Base-by-base conservation (phyloP, 2,329 filamentous ascomycete species). In the Botrytis fragariae region DNA sequence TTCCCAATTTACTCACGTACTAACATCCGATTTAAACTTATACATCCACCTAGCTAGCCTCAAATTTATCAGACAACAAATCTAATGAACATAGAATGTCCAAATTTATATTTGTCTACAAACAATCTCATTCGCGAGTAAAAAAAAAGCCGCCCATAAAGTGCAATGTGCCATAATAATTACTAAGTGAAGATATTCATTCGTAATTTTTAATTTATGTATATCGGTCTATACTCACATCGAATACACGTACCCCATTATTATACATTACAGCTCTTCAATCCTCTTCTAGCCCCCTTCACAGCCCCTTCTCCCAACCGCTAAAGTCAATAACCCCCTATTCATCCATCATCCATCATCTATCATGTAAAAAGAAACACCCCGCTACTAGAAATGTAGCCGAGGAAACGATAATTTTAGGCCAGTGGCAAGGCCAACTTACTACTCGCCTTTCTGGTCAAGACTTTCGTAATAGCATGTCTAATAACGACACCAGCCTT, bases 381-480 rank as follows among this genome's bases (percentile, higher is more conserved):
- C 3, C 14, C 25, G 18, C 20, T 20, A 7, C 48, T n/a, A 1
- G 16, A 7, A n/a, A 29, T 25, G 69, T 5, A 42, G 32, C 16
- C 29, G 18, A 20, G 3, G 22, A 45, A 42, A 32, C 37, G 32
- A n/a, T 39, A 39, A 74, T 67, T 68, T 74, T 76, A 83, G 74
- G 79, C 81, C 74, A 82, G 77, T 18, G 83, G 81, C 51, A 85
- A 71, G 35, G 75, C 76, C 37, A 81, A 79, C 77, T 85, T 85
- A 75, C 83, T 84, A 79, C 85, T 89, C 42, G 85, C 83, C 81
- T 90, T 91, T 75, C 88, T 85, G 32, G 88, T 89, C 87, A 99
- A 90, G 75, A 98, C 90, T 84, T 97, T 98, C 69, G 95, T 97
- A 77, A 98, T 93, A 22, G 96, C 95, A 83, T 98, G 95, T 74